Conservation (phyloP, 495 filamentous ascomycete species). For the Platismatia glauca region DNA sequence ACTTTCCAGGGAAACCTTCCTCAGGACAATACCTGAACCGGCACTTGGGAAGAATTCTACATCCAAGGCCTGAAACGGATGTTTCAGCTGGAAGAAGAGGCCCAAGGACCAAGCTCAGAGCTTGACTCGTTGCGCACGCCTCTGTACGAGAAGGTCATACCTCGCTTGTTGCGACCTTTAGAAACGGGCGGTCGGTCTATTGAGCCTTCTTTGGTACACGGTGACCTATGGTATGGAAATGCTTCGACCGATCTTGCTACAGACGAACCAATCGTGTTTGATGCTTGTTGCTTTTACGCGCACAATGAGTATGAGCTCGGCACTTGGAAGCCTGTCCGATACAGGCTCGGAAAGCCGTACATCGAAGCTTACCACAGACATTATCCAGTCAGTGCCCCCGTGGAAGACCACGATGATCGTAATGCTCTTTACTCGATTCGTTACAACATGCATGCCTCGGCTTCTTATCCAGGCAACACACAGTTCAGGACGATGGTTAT, state of each 20-base stretch:
- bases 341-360: not conserved
- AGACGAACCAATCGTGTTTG: not conserved
- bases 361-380: not conserved
- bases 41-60: too few relatives aligned
- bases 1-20: too few relatives aligned
- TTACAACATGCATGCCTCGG: too few relatives aligned
- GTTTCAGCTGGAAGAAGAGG: too few relatives aligned
- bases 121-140: not conserved
- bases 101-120: too few relatives aligned
- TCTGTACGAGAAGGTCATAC: conserved; percentile 11
- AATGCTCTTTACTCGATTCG: not conserved
- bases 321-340: not conserved
- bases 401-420: not conserved
- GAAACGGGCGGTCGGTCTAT: conserved; percentile 11
- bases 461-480: too few relatives aligned
- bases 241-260: too few relatives aligned
- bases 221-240: conserved; percentile 10
- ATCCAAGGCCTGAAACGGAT: too few relatives aligned
- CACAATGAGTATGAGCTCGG: not conserved
- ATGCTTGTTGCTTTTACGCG: not conserved
- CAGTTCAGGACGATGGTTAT: too few relatives aligned
- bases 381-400: not conserved
- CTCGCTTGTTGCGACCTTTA: conserved; percentile 13
- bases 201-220: conserved; percentile 11
- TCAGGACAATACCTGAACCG: too few relatives aligned